Evolutionary conservation across 83 land plant genomes (phyloP), one percentile per base, ranked within the genome.

Genomic region (Larix sibirica): DNA sequence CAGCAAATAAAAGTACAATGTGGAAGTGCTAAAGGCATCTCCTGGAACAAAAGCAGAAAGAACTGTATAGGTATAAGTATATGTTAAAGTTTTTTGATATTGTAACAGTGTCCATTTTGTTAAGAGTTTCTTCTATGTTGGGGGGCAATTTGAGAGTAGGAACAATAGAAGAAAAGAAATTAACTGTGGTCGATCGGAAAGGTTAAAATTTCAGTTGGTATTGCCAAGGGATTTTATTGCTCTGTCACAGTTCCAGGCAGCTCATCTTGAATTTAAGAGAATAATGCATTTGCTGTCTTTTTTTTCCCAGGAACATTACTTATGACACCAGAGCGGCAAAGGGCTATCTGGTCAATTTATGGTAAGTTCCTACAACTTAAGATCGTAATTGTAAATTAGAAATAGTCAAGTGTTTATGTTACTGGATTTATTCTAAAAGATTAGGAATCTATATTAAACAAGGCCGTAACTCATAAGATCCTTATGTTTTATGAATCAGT

Each of bases 331-430:
- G 95, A 96, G 84, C 82, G 94, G 82, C 77, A 89, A 87, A 88
- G 82, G 62, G 97, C 98, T n/a, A 88, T 96, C 63, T 96, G 98
- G 98, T 97, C 98, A 63, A 96, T 96, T 31, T 96, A 94, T 83
- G 97, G 98, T 93, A 82, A 60, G 62, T 36, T 47, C 9, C 56
- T 50, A 50, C 13, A 50, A 50, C 56, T 50, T 50, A 50, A 50
- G 12, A 50, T 50, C 9, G 13, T 50, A 50, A 10, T 50, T 50
- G 56, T 50, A 50, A 10, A 50, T 10, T 12, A 50, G 1, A 50
- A 50, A 50, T 50, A 50, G 56, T 50, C 56, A 50, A 50, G 0
- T 50, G 13, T 50, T 2, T 50, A 50, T 50, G 56, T 50, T 50
- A 33, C 36, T 33, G 36, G 3, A 33, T 33, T 33, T 2, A 50